A percentile compares a stretch with the other conserved stretches of the same genome.
phyloP scores from a whole-genome alignment of 192 early-diverging fungal species.

The Martensiomyces pterosporus region DNA sequence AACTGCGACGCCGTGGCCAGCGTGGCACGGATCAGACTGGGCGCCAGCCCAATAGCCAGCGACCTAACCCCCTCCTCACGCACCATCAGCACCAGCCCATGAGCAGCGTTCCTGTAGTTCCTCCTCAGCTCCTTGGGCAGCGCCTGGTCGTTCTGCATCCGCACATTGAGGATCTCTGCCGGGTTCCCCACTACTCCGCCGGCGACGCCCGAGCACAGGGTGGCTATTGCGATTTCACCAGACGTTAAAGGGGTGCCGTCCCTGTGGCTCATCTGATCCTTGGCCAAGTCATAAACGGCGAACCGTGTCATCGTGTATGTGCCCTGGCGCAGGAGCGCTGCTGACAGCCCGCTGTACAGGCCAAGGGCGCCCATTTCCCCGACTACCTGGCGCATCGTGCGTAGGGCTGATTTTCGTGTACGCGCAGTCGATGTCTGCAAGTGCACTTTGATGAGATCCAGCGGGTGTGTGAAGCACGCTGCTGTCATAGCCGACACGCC shows the following conservation, averaged over 20 bases:
- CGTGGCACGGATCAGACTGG: slow-evolving; percentile 86
- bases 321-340: slow-evolving; percentile 67
- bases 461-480: slow-evolving; percentile 68
- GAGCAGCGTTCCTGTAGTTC: slow-evolving; percentile 67
- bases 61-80: slow-evolving; percentile 67
- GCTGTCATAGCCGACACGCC: slow-evolving; percentile 49
- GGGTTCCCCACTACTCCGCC: slow-evolving; percentile 73
- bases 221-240: slow-evolving; percentile 10
- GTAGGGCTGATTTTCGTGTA: slow-evolving; percentile 37
- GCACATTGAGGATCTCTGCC: slow-evolving; percentile 74
- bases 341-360: slow-evolving; percentile 74
- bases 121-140: slow-evolving; percentile 56
- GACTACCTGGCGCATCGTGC: slow-evolving; percentile 61
- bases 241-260: slow-evolving; percentile 11
- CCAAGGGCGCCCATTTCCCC: slow-evolving; percentile 73
- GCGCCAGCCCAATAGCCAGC: slow-evolving; percentile 82
- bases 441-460: slow-evolving; percentile 87
- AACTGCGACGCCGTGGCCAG: slow-evolving; percentile 72
- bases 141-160: slow-evolving; percentile 79
- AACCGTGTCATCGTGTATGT: slow-evolving; percentile 81
- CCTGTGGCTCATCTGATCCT: slow-evolving; percentile 12
- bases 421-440: slow-evolving; percentile 67
- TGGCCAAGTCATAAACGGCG: slow-evolving; percentile 63
- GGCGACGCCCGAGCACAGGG: slow-evolving; percentile 40
- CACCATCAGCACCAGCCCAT: slow-evolving; percentile 66